Base-by-base conservation (phyloP, 2,329 filamentous ascomycete genomes). In the Aspergillus ustus region DNA sequence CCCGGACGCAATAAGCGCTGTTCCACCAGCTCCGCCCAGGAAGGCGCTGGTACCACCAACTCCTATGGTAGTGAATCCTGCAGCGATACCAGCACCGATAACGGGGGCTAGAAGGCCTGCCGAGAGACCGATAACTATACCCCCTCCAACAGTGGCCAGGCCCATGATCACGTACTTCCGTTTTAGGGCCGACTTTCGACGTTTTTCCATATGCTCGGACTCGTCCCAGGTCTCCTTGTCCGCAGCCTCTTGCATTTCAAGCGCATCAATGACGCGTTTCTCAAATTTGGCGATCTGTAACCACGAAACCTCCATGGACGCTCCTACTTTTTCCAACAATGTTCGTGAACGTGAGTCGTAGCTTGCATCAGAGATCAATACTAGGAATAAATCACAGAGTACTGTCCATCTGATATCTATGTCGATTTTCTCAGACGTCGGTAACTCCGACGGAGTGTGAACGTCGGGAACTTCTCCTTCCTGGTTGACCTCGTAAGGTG, bases 141-240 rank as follows among this genome's bases (percentile, higher is more conserved):
- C 92, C 64, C 95, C 95, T 59, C 95, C 95, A 8, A 98, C 95
- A 0, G 95, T 99, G 28, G 95, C 96, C 59, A 99, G 82, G 9
- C 95, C 95, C 93, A 99, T 97, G 81, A 97, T 91, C 74, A 97
- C 88, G 72, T 96, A 92, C 70, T 93, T 89, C 68, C 87, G 87
- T 74, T 91, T 97, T 62, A 93, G 82, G 1, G 91, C 92, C 72
- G 87, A 80, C 75, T 97, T 97, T 55, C 91, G 86, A 51, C 95
- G 87, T 61, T 83, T 86, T 75, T 97, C 92, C 84, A 98, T 92
- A 74, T 98, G 93, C 66, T 96, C 92, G 11, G 95, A 90, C 75
- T 99, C 95, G 67, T 97, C 96, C 95, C 95, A 99, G 66, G 94
- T 97, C 78, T 99, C 95, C 71, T 94, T 96, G 65, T 93, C 91